A percentile compares a stretch with the other conserved stretches of the same genome.
phyloP scores from a whole-genome alignment of 2,329 filamentous ascomycete species.

The Xylariales sp. region DNA sequence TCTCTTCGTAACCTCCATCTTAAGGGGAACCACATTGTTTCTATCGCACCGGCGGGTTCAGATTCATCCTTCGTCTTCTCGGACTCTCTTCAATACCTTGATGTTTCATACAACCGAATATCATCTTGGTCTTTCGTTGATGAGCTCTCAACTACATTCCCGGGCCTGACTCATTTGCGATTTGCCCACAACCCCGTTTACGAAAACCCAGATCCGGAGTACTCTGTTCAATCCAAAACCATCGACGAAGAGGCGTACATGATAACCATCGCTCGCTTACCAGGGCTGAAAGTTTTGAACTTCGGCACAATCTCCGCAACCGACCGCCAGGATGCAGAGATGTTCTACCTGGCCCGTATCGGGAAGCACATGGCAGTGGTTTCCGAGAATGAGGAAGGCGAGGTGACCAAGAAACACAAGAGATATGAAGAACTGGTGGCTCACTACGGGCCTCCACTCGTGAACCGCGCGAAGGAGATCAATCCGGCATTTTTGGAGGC shows the following conservation, averaged over 20 bases:
- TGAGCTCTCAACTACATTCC: slow-evolving; percentile 61
- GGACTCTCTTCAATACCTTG: slow-evolving; percentile 56
- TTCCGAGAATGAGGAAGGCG: slow-evolving; percentile 44
- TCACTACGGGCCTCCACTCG: slow-evolving; percentile 66
- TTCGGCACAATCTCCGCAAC: slow-evolving; percentile 65
- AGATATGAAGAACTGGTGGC: slow-evolving; percentile 71
- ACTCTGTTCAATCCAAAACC: slow-evolving; percentile 18
- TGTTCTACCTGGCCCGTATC: slow-evolving; percentile 88
- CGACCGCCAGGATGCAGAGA: slow-evolving; percentile 83
- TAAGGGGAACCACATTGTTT: slow-evolving; percentile 69
- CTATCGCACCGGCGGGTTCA: slow-evolving; percentile 26
- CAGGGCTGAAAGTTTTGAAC: slow-evolving; percentile 64
- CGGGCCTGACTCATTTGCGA: slow-evolving; percentile 69
- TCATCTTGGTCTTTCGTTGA: slow-evolving; percentile 72
- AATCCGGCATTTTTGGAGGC: slow-evolving; percentile 82
- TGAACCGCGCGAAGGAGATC: slow-evolving; percentile 52
- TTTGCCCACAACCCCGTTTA: slow-evolving; percentile 86
- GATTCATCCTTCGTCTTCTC: slow-evolving; percentile 44
- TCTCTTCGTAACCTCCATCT: slow-evolving; percentile 61
- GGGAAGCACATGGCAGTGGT: slow-evolving; percentile 66
- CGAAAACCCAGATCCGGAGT: slow-evolving; percentile 40
- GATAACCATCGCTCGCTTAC: slow-evolving; percentile 75
- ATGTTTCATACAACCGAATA: slow-evolving; percentile 70
- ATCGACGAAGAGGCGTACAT: slow-evolving; percentile 79
- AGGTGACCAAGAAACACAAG: slow-evolving; percentile 61